Evolutionary conservation across 768 basidiomycete species (phyloP).

Genomic region (Xerocomellus chrysenteron): DNA sequence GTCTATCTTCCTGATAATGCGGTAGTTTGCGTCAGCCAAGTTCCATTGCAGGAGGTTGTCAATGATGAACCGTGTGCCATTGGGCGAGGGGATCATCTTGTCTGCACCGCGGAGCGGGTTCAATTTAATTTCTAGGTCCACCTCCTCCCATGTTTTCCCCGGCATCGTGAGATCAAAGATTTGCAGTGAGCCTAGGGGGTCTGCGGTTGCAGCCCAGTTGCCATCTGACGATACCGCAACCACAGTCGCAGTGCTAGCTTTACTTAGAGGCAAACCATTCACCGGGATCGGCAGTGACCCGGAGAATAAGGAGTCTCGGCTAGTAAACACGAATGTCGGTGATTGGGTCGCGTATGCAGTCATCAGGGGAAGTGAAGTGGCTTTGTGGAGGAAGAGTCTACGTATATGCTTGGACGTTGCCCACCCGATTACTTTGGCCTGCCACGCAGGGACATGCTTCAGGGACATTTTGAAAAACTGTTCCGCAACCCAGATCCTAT

Average conservation of each 20-base stretch:
- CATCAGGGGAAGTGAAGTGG: background rate
- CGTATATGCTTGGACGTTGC: background rate
- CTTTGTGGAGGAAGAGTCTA: no score
- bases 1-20: slow-evolving; percentile 8
- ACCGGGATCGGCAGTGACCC: background rate
- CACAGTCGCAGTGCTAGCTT: background rate
- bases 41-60: background rate
- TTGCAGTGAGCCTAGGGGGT: slow-evolving; percentile 1
- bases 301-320: background rate
- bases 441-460: slow-evolving; percentile 1
- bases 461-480: background rate
- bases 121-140: background rate
- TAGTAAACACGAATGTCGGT: slow-evolving; percentile 5
- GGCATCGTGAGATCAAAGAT: slow-evolving; percentile 5
- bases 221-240: slow-evolving; percentile 25
- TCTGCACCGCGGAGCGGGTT: background rate
- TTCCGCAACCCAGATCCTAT: slow-evolving; percentile 4
- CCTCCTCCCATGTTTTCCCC: slow-evolving; percentile 2
- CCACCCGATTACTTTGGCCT: slow-evolving; percentile 5
- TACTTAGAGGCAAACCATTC: background rate
- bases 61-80: slow-evolving; percentile 13
- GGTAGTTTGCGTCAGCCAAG: slow-evolving; percentile 4
- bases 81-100: background rate
- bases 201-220: slow-evolving; percentile 10
- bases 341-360: slow-evolving; percentile 2